Conservation (phyloP, 495 filamentous ascomycete species). For the Eremomyces bilateralis region DNA sequence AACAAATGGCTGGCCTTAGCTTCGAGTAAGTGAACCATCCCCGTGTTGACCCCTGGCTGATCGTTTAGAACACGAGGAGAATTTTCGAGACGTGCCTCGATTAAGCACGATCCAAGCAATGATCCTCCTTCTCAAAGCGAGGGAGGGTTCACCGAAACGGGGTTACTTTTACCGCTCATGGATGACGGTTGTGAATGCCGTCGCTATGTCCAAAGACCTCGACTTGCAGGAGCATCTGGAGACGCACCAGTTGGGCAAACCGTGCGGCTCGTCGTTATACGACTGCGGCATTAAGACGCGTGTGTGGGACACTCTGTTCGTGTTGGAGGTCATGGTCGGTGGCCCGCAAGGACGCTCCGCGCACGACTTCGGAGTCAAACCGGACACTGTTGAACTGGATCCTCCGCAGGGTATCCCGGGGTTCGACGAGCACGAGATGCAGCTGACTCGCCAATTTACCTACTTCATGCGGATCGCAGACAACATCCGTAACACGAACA, state of each 20-base stretch:
- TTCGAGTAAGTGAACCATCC: slow-evolving; percentile 40
- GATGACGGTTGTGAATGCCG: slow-evolving; percentile 85
- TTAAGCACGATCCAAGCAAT: slow-evolving; percentile 87
- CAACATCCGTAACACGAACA: slow-evolving; percentile 56
- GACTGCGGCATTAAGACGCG: slow-evolving; percentile 72
- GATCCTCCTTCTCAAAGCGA: slow-evolving; percentile 71
- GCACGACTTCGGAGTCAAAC: slow-evolving; percentile 53
- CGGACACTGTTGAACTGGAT: slow-evolving; percentile 56
- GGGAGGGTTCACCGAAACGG: slow-evolving; percentile 74
- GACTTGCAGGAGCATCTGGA: slow-evolving; percentile 75
- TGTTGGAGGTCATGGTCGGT: slow-evolving; percentile 82
- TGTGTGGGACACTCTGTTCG: slow-evolving; percentile 78
- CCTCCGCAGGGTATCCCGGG: slow-evolving; percentile 39
- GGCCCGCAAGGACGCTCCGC: slow-evolving; percentile 60
- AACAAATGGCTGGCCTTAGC: slow-evolving; percentile 90
- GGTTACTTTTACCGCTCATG: slow-evolving; percentile 96
- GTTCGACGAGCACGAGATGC: slow-evolving; percentile 53
- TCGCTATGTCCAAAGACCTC: slow-evolving; percentile 84
- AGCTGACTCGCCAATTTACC: slow-evolving; percentile 59
- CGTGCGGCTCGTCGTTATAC: slow-evolving; percentile 41
- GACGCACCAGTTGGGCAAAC: slow-evolving; percentile 44
- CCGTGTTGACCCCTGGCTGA: background rate
- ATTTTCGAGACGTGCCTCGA: slow-evolving; percentile 85
- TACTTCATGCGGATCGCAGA: slow-evolving; percentile 57
- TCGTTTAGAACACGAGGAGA: slow-evolving; percentile 63